phyloP scores from a whole-genome alignment of 2,329 filamentous ascomycete genomes.

The Cucurbitaria berberidis region DNA sequence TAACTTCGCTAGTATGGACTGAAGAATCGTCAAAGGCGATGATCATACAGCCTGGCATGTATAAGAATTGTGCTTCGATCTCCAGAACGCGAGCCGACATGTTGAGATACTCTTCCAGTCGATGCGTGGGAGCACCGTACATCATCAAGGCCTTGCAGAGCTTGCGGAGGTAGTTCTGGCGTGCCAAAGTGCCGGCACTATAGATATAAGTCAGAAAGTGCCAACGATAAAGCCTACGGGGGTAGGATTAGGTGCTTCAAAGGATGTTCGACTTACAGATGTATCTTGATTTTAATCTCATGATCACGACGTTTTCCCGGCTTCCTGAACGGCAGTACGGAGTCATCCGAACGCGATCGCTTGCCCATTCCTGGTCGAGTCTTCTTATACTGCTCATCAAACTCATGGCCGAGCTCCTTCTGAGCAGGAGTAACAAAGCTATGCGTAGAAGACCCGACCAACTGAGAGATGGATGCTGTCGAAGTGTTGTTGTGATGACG shows the following conservation, averaged over 20 bases:
- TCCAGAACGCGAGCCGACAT: conserved; percentile 89
- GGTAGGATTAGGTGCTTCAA: too few species aligned
- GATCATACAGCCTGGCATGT: conserved; percentile 92
- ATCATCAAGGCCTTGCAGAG: conserved; percentile 87
- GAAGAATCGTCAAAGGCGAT: conserved; percentile 81
- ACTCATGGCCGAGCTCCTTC: conserved; percentile 51
- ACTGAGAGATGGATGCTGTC: conserved; percentile 50
- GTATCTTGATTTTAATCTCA: conserved; percentile 64
- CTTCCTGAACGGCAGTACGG: conserved; percentile 47
- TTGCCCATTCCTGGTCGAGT: conserved; percentile 45
- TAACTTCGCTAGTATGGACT: conserved; percentile 81
- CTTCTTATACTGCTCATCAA: conserved; percentile 51
- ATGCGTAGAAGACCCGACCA: conserved; percentile 54
- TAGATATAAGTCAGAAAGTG: background rate
- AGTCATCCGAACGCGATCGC: conserved; percentile 45
- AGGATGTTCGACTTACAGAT: conserved; percentile 49
- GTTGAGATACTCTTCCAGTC: conserved; percentile 88
- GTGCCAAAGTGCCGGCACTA: conserved; percentile 69
- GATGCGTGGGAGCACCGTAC: conserved; percentile 89
- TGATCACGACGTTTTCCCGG: conserved; percentile 50
- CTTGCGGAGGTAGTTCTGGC: conserved; percentile 83
- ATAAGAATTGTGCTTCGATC: conserved; percentile 88
- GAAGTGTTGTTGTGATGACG: conserved; percentile 46
- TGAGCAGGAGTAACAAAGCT: conserved; percentile 51
- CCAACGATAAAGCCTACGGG: background rate